Percentiles rank a stretch among this genome's conserved stretches.
Evolutionary conservation across 495 filamentous ascomycete genomes (phyloP).

Genomic region (Daldinia childiae): DNA sequence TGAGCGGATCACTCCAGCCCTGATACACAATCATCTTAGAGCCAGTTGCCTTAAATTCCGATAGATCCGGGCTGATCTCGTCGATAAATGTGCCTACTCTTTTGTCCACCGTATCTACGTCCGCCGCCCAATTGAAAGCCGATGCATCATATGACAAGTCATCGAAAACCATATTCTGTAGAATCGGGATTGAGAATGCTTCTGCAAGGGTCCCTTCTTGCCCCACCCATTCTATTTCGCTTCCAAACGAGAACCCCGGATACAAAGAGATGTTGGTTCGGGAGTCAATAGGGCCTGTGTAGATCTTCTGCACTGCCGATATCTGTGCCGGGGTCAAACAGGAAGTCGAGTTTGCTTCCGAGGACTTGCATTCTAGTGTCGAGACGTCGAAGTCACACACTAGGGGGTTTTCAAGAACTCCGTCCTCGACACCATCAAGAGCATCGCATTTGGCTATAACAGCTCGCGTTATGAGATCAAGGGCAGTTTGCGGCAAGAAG

Average conservation of each 20-base stretch:
- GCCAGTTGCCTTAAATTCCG: conserved; percentile 43
- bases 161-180: conserved; percentile 62
- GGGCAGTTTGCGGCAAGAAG: conserved; percentile 44
- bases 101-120: conserved; percentile 48
- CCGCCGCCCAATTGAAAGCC: conserved; percentile 51
- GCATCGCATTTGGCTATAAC: conserved; percentile 51
- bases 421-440: conserved; percentile 52
- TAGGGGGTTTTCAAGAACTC: conserved; percentile 54
- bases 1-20: conserved; percentile 54
- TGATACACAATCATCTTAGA: conserved; percentile 55
- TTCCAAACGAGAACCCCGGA: conserved; percentile 51
- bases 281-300: conserved; percentile 40
- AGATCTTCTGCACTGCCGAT: conserved; percentile 42
- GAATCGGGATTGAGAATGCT: conserved; percentile 53
- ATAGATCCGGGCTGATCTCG: conserved; percentile 48
- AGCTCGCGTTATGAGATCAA: conserved; percentile 48
- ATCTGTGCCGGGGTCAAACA: conserved; percentile 50
- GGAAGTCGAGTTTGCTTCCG: conserved; percentile 26
- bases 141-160: conserved; percentile 55
- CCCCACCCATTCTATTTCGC: conserved; percentile 47
- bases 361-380: conserved; percentile 43
- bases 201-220: conserved; percentile 49
- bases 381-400: conserved; percentile 51
- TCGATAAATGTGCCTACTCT: conserved; percentile 51
- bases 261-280: conserved; percentile 45